Conservation (phyloP, 495 filamentous ascomycete species). For the Penicillium egyptiacum region DNA sequence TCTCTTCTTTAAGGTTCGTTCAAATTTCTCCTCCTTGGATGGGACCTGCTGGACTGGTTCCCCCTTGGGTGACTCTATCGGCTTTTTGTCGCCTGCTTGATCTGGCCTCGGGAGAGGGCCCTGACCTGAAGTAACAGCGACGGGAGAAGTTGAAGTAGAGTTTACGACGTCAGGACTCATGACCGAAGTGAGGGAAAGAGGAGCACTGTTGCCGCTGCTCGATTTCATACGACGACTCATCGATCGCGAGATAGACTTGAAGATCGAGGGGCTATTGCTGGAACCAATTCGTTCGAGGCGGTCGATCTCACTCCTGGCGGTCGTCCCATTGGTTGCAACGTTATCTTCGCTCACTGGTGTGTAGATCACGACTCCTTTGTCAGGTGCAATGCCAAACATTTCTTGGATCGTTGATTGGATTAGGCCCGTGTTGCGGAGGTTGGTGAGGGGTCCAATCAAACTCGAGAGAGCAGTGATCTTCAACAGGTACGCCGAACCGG, state of each 20-base stretch:
- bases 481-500: slow-evolving; percentile 77
- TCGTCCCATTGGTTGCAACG: slow-evolving; percentile 67
- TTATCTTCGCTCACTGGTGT: slow-evolving; percentile 67
- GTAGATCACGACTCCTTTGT: slow-evolving; percentile 71
- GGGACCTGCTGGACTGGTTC: neutral
- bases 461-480: slow-evolving; percentile 71
- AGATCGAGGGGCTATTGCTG: slow-evolving; percentile 35
- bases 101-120: neutral
- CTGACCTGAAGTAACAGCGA: neutral
- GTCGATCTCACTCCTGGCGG: slow-evolving; percentile 66
- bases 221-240: slow-evolving; percentile 40
- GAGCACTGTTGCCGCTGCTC: slow-evolving; percentile 31
- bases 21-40: slow-evolving; percentile 8
- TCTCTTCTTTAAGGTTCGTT: slow-evolving; percentile 14
- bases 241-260: slow-evolving; percentile 36
- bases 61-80: neutral
- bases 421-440: slow-evolving; percentile 77
- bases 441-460: slow-evolving; percentile 70
- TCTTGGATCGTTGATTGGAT: slow-evolving; percentile 69
- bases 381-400: slow-evolving; percentile 59
- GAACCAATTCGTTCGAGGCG: slow-evolving; percentile 49
- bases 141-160: slow-evolving; percentile 14
- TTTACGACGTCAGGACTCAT: neutral
- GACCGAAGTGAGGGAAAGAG: slow-evolving; percentile 25
- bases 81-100: neutral